phyloP scores from a whole-genome alignment of 140 eudicot species.

The Flaveria floridana region DNA sequence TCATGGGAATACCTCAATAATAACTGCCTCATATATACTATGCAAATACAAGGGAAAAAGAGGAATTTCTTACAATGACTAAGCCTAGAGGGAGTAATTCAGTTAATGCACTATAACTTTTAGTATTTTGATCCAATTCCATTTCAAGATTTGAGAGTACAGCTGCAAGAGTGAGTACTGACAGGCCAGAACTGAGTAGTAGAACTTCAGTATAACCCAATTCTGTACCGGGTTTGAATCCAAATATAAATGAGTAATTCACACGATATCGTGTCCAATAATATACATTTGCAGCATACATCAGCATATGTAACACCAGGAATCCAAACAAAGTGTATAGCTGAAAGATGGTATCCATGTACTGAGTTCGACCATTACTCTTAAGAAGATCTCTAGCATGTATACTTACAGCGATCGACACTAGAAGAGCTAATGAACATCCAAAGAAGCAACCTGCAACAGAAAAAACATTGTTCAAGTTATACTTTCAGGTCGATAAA shows the following conservation, averaged over 20 bases:
- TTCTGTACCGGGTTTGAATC: conserved; percentile 58
- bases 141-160: conserved; percentile 57
- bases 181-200: conserved; percentile 53
- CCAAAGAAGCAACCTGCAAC: conserved; percentile 59
- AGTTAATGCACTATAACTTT: conserved; percentile 36
- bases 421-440: conserved; percentile 64
- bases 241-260: conserved; percentile 66
- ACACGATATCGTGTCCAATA: conserved; percentile 60
- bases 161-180: conserved; percentile 57
- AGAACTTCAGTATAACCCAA: conserved; percentile 55
- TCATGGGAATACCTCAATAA: neutral
- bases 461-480: neutral
- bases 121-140: conserved; percentile 50
- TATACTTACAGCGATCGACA: conserved; percentile 32
- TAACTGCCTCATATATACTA: neutral
- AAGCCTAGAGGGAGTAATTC: conserved; percentile 59
- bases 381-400: conserved; percentile 42
- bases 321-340: conserved; percentile 57
- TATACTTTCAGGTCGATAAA: neutral
- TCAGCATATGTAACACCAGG: conserved; percentile 56
- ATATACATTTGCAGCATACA: conserved; percentile 57
- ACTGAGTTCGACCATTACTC: conserved; percentile 31
- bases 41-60: neutral
- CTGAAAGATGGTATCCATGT: conserved; percentile 67
- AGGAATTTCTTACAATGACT: conserved; percentile 45